These are phyloP conservation scores for Acanthamoeba sp. DNA, from an alignment of 208 protist genomes.

Conservation along the genomic window DNA sequence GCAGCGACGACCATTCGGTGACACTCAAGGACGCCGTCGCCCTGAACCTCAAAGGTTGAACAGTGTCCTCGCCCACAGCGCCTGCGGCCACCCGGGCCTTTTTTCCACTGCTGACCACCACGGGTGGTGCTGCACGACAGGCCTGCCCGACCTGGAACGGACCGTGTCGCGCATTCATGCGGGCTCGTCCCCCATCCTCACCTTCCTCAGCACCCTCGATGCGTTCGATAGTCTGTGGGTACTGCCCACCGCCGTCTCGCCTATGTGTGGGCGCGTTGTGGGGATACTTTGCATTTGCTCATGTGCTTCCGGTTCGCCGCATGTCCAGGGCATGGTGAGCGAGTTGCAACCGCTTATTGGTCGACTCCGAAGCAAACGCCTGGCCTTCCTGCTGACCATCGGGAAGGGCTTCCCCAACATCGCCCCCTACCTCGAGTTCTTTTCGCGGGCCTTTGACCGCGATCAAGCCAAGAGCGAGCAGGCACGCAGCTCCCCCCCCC, in stretches of 20 bases:
- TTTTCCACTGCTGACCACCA: too few relatives aligned
- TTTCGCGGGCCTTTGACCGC: conserved; percentile 23
- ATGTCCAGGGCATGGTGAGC: not conserved
- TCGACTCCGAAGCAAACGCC: conserved; percentile 10
- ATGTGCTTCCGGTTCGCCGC: not conserved
- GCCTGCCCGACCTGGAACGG: conserved; percentile 39
- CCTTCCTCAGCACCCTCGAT: conserved; percentile 24
- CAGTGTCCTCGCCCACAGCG: too few relatives aligned
- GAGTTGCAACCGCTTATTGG: not conserved
- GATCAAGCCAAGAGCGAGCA: not conserved
- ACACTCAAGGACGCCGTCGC: not conserved
- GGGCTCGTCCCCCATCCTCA: not conserved
- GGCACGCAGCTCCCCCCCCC: not conserved
- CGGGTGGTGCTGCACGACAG: not conserved
- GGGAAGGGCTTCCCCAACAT: conserved; percentile 39
- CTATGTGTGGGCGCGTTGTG: too few relatives aligned
- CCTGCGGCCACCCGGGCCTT: too few relatives aligned
- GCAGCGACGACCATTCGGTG: not conserved
- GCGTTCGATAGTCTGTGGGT: conserved; percentile 32
- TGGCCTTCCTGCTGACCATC: conserved; percentile 21
- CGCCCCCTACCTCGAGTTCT: not conserved
- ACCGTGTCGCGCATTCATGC: conserved; percentile 38
- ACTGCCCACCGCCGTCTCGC: too few relatives aligned
- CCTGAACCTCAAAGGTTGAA: not conserved
- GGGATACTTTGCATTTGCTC: not conserved